Base-by-base conservation (phyloP, 371 early-diverging fungal species). In the Syncephalastrum contaminatum region DNA sequence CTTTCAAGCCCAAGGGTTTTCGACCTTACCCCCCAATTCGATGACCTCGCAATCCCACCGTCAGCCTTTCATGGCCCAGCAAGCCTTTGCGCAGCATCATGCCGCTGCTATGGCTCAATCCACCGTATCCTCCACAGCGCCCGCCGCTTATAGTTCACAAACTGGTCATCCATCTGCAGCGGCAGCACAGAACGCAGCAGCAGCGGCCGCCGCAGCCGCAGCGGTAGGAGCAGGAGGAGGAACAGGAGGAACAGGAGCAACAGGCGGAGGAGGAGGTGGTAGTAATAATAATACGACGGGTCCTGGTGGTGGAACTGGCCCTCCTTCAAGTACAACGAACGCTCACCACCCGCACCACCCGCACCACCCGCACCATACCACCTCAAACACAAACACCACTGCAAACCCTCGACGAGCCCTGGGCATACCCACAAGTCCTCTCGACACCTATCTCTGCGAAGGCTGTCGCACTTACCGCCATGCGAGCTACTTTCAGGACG, bases 1-100 rank as follows among this genome's bases (percentile, higher is more conserved):
- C 15, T 58, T 52, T 51, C 59, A 58, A 53, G 30, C 51, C 10
- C 59, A 58, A 41, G 59, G 52, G 39, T 58, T 40, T 39, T 58
- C 59, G 40, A 41, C 59, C 51, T 45, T 58, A 43, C 46, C 59
- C 25, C 59, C 59, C 16, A 48, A 58, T 45, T 24, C 59, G n/a
- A 52, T 58, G 36, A 30, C 36, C 2, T 30, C 36, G 46, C 22
- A 48, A 18, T 51, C 59, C 20, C 59, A 58, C 42, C 59, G 51
- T 13, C 59, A 58, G 36, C 36, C 36, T 13, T 43, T 48, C 39
- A 39, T 58, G 16, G 18, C 53, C 3, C 62, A 62, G 16, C 56
- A 55, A 40, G 36, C 36, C 36, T 30, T 30, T 30, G 36, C 36
- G 7, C 36, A 30, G 12, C 53, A 52, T 24, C 47, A 40, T 45